Evolutionary conservation across 768 basidiomycete species (phyloP), one percentile per base, ranked within the genome.

Genomic region (Trametes coccinea): DNA sequence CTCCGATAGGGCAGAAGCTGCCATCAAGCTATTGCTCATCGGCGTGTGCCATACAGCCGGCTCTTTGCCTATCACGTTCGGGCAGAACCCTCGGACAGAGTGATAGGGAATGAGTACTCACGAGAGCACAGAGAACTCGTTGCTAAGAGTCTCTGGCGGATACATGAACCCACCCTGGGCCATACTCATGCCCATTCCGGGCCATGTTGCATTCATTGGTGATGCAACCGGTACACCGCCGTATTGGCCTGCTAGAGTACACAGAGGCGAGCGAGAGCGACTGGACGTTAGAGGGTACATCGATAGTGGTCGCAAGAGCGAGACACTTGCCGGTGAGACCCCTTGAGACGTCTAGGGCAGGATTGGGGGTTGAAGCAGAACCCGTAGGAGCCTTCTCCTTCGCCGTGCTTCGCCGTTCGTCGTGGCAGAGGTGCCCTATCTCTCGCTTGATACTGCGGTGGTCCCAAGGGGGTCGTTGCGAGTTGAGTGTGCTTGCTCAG

Each of bases 361-460:
- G 67, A 44, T 67, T 69, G 16, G 70, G 64, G 10, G 65, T 67
- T 29, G 78, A 66, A 40, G 80, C 56, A 45, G 80, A 40, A 22
- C 22, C 22, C 10, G 75, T 45, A 17, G 72, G 16, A 0, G 72
- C 51, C 59, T 72, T 71, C 39, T 79, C 77, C 62, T 85, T 86
- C 8, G 80, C 80, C 1, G 66, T 61, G 1, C 81, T 79, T 50
- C 86, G 80, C 60, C 84, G 84, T 70, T 95, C 93, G 73, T 96
- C 95, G 67, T 93, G 90, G 70, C 95, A 97, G 13, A 96, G 79
- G 76, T 97, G 93, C 0, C 93, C 92, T 62, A 98, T 98, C 74
- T 98, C 95, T 41, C 96, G 87, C 74, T 98, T 98, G 69, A 98
- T 93, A 69, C 95, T 95, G 68, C 51, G 33, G 29, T 54, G 44